Conservation (phyloP, 164 flowering plant genomes). For the Sedum album region DNA sequence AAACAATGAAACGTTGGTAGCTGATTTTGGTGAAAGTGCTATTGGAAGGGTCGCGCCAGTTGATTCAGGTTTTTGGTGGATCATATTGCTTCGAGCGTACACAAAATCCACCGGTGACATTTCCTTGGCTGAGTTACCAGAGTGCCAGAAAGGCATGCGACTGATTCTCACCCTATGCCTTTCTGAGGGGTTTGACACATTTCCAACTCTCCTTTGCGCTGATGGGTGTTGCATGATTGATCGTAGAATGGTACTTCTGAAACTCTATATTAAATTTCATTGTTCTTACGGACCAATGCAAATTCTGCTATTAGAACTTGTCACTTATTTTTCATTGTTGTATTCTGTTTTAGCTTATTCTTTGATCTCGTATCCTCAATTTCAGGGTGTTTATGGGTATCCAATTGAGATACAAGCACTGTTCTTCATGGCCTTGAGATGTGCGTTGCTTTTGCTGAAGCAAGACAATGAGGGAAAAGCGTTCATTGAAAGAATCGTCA, state of each 20-base stretch:
- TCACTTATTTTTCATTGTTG: not conserved
- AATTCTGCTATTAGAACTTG: not conserved
- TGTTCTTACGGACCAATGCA: not conserved
- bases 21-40: constrained; percentile 87
- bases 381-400: constrained; percentile 82
- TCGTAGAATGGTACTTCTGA: constrained; percentile 65
- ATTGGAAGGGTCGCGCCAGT: constrained; percentile 90
- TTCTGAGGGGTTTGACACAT: constrained; percentile 88
- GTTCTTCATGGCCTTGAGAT: constrained; percentile 82
- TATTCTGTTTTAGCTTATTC: not conserved
- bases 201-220: constrained; percentile 80
- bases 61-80: constrained; percentile 95
- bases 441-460: constrained; percentile 58
- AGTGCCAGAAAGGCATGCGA: constrained; percentile 74
- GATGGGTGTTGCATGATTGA: constrained; percentile 92
- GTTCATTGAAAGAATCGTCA: constrained; percentile 46
- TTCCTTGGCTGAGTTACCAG: constrained; percentile 62
- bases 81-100: constrained; percentile 72
- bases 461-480: constrained; percentile 75
- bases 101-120: constrained; percentile 68
- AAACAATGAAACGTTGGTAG: constrained; percentile 51
- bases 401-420: constrained; percentile 90
- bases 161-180: constrained; percentile 66
- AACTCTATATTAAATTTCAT: not conserved
- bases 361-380: constrained; percentile 3